These are phyloP conservation scores for Nicotiana rustica DNA, from an alignment of 305 asterid species.

Conservation along the genomic window DNA sequence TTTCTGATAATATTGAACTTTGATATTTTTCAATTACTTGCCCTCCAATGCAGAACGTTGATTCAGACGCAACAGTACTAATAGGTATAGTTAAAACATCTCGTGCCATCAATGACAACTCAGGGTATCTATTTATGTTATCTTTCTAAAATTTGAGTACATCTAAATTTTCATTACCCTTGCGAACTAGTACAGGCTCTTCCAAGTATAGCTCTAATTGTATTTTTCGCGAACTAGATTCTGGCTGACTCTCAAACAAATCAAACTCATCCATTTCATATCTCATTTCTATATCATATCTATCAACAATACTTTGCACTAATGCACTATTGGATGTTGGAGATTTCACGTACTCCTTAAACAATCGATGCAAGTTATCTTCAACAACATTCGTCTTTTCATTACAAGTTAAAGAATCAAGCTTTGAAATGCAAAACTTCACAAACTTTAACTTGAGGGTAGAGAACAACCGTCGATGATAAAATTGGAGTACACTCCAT, in stretches of 20 bases:
- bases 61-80: not conserved
- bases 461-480: not conserved
- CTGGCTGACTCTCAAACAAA: not conserved
- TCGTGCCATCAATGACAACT: not conserved
- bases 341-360: conserved; percentile 1
- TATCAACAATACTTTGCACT: not conserved
- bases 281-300: not conserved
- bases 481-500: not conserved
- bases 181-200: not conserved
- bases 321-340: not conserved
- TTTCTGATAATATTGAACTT: not conserved
- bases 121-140: not conserved
- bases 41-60: not conserved
- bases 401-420: not conserved
- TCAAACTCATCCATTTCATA: conserved; percentile 8
- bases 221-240: not conserved
- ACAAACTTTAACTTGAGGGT: not conserved
- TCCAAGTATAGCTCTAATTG: not conserved
- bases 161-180: not conserved
- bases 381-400: not conserved
- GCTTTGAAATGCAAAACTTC: not conserved
- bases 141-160: not conserved
- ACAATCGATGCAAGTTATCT: not conserved
- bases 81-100: not conserved
- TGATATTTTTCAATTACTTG: not conserved